phyloP scores from a whole-genome alignment of 78 protist genomes.

The Dictyostelium brefeldianum region DNA sequence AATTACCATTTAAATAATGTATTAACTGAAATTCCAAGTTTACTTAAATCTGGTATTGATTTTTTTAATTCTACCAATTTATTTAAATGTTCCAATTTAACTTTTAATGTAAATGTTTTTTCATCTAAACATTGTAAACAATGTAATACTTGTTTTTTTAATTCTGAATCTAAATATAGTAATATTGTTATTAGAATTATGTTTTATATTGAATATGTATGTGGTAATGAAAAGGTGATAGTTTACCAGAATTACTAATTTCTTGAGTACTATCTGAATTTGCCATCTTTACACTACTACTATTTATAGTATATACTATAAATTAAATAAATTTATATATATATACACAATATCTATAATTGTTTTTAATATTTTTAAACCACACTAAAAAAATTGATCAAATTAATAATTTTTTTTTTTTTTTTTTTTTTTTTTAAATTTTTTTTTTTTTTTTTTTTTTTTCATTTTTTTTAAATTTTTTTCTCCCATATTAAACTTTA shows the following conservation, averaged over 20 bases:
- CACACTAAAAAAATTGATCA: no score
- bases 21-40: background rate
- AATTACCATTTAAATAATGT: conserved; percentile 47
- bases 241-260: background rate
- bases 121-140: conserved; percentile 49
- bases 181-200: no score
- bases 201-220: background rate
- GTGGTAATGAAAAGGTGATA: background rate
- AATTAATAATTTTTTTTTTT: background rate
- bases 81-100: conserved; percentile 56
- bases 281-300: background rate
- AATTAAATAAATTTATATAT: no score
- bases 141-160: conserved; percentile 27
- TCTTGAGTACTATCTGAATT: background rate
- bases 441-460: background rate
- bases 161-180: background rate
- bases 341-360: no score
- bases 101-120: conserved; percentile 28
- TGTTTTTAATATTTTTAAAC: no score
- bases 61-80: conserved; percentile 55
- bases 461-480: no score
- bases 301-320: no score
- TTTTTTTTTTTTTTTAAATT: background rate
- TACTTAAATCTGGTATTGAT: conserved; percentile 30
- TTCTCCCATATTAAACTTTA: no score